phyloP scores from a whole-genome alignment of 1,139 yeast species.

The Pichia sp. region DNA sequence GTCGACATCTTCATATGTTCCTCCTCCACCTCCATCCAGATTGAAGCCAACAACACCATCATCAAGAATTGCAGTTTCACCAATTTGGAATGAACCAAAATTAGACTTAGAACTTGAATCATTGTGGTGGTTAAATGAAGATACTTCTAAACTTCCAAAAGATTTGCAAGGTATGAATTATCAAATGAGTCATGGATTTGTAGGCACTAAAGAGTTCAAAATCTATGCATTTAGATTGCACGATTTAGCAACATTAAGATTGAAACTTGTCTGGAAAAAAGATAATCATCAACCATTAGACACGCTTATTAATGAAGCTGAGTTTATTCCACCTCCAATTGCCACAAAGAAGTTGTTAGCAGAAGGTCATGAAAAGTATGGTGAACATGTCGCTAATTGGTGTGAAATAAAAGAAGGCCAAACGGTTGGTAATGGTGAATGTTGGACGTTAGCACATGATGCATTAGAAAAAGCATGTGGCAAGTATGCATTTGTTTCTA shows the following conservation, averaged over 20 bases:
- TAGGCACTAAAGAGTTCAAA: constrained; percentile 24
- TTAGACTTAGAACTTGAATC: constrained; percentile 38
- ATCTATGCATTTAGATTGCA: constrained; percentile 36
- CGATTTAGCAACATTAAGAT: constrained; percentile 45
- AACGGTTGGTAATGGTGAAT: constrained; percentile 65
- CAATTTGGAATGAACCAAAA: constrained; percentile 31
- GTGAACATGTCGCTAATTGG: constrained; percentile 59
- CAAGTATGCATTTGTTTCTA: constrained; percentile 54
- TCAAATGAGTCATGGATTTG: constrained; percentile 31
- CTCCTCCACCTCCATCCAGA: constrained; percentile 18
- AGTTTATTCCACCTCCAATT: constrained; percentile 44
- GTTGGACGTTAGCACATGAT: constrained; percentile 71
- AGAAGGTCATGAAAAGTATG: constrained; percentile 38
- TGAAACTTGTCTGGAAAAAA: constrained; percentile 44
- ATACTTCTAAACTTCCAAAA: constrained; percentile 32
- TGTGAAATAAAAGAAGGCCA: constrained; percentile 49
- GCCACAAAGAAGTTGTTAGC: constrained; percentile 38
- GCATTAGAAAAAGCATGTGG: constrained; percentile 58
- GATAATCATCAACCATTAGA: constrained; percentile 24
- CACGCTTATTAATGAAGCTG: constrained; percentile 30
- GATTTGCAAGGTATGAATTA: constrained; percentile 36
- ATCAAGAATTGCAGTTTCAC: constrained; percentile 11
- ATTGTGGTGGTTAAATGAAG: constrained; percentile 41
- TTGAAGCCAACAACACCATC: constrained; percentile 20
- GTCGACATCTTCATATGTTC: constrained; percentile 7